phyloP scores from a whole-genome alignment of 768 basidiomycete species.

The Trametes gibbosa region DNA sequence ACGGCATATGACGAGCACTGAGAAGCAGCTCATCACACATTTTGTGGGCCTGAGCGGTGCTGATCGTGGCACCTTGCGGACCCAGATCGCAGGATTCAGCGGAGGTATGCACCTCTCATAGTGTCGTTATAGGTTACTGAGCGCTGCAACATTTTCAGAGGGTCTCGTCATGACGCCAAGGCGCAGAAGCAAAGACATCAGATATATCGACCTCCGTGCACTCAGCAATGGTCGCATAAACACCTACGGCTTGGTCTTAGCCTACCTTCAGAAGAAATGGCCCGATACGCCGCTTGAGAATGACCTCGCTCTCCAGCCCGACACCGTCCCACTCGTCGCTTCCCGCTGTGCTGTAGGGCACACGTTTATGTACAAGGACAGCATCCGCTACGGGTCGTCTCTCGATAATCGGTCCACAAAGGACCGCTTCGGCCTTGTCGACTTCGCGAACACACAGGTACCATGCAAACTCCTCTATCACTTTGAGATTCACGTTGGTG shows the following conservation, averaged over 20 bases:
- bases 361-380: not conserved
- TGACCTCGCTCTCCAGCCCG: not conserved
- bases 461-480: not conserved
- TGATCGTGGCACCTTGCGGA: not conserved
- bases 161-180: not conserved
- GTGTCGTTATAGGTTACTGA: not conserved
- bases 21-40: not conserved
- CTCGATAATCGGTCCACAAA: not conserved
- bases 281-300: not conserved
- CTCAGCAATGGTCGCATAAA: not conserved
- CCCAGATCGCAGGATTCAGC: not conserved
- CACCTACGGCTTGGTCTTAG: not conserved
- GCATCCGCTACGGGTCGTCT: not conserved
- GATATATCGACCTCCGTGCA: not conserved
- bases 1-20: not conserved
- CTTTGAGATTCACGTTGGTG: not conserved
- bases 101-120: not conserved
- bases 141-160: not conserved
- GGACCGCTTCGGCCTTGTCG: not conserved
- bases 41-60: not conserved
- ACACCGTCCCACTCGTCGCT: not conserved
- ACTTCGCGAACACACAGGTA: not conserved
- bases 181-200: not conserved
- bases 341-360: not conserved
- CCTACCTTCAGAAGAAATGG: not conserved